phyloP scores from a whole-genome alignment of 805 yeast genomes.

The Saccharomycopsis olivae region DNA sequence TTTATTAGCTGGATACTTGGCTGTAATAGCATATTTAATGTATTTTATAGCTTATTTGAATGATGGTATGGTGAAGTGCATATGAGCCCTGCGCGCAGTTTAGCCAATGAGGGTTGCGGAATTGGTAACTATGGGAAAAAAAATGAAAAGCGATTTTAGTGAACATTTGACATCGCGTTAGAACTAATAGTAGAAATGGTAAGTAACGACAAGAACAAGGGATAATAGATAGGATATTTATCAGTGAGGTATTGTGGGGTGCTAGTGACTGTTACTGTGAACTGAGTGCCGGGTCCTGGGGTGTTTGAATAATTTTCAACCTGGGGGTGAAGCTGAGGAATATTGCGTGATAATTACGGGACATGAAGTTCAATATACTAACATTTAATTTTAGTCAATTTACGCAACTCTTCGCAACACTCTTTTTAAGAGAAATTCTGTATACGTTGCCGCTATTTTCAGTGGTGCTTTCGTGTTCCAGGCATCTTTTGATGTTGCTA shows the following conservation, averaged over 20 bases:
- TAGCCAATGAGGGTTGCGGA: background rate
- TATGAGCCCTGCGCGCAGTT: background rate
- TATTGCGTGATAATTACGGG: too few species aligned
- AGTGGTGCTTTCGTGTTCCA: conserved; percentile 82
- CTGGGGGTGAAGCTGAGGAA: too few species aligned
- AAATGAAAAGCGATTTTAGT: too few species aligned
- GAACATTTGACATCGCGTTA: too few species aligned
- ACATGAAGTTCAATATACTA: background rate
- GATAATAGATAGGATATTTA: too few species aligned
- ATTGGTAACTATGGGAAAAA: background rate
- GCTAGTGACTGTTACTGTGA: too few species aligned
- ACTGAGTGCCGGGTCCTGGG: too few species aligned
- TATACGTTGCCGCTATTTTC: conserved; percentile 74
- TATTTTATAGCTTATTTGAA: background rate
- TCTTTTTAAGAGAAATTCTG: conserved; percentile 82
- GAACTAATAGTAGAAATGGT: too few species aligned
- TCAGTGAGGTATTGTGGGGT: too few species aligned
- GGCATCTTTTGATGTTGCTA: conserved; percentile 56
- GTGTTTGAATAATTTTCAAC: too few species aligned
- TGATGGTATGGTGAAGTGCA: background rate
- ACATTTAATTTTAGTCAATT: background rate
- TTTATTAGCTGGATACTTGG: conserved; percentile 16
- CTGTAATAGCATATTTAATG: conserved; percentile 9
- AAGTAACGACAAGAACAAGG: too few species aligned
- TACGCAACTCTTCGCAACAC: conserved; percentile 22